Conservation (phyloP, 768 basidiomycete species). For the Plicaturopsis crispa region DNA sequence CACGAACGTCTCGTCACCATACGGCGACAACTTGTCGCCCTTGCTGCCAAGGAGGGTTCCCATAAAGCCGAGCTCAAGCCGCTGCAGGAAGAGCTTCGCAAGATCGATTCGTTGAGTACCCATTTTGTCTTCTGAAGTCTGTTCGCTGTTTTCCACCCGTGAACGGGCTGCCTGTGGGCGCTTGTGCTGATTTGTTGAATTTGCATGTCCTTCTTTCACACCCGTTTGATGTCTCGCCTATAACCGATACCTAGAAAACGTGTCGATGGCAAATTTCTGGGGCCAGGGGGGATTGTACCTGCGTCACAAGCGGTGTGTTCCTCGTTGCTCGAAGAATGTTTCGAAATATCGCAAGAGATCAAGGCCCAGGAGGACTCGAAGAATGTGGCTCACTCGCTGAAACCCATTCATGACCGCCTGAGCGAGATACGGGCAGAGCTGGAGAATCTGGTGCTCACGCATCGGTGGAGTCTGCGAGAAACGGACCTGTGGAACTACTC, state of each 20-base stretch:
- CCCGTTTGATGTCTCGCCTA: not conserved
- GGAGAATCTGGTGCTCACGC: slow-evolving; percentile 88
- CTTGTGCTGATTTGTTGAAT: slow-evolving; percentile 7
- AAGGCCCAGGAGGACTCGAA: slow-evolving; percentile 87
- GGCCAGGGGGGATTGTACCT: slow-evolving; percentile 84
- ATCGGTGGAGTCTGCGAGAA: slow-evolving; percentile 95
- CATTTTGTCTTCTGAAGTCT: slow-evolving; percentile 22
- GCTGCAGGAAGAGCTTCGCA: slow-evolving; percentile 85
- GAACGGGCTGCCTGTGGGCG: slow-evolving; percentile 13
- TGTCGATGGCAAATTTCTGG: slow-evolving; percentile 93
- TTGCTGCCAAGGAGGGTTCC: slow-evolving; percentile 82
- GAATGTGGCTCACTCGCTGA: slow-evolving; percentile 77
- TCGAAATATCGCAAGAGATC: slow-evolving; percentile 93
- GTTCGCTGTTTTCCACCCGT: not conserved
- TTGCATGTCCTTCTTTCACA: slow-evolving; percentile 7
- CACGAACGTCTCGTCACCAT: slow-evolving; percentile 86
- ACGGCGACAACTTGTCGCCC: slow-evolving; percentile 79
- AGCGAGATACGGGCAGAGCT: slow-evolving; percentile 79
- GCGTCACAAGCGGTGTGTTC: slow-evolving; percentile 87
- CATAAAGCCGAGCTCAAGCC: slow-evolving; percentile 86
- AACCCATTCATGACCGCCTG: slow-evolving; percentile 91
- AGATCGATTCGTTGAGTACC: slow-evolving; percentile 90
- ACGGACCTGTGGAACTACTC: slow-evolving; percentile 93
- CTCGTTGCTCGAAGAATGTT: slow-evolving; percentile 92
- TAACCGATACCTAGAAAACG: slow-evolving; percentile 51